Conservation (phyloP, 2,329 filamentous ascomycete genomes). For the Cytospora leucostoma region DNA sequence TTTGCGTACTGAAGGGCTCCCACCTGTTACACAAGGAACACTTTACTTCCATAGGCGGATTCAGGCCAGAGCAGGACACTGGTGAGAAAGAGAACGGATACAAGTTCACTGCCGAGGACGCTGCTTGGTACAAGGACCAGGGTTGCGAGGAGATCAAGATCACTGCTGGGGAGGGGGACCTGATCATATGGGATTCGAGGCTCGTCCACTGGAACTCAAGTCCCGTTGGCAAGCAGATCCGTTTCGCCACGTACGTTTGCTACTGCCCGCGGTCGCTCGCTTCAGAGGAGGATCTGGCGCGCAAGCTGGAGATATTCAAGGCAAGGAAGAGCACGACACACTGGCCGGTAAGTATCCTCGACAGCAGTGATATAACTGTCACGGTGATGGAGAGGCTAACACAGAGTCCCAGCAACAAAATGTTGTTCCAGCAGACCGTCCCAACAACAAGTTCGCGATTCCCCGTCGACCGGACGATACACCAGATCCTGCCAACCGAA, state of each 20-base stretch:
- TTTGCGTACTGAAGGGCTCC: conserved; percentile 19
- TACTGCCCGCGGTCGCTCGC: conserved; percentile 20
- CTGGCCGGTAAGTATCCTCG: conserved; percentile 15
- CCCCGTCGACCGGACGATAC: conserved; percentile 18
- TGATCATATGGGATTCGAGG: conserved; percentile 23
- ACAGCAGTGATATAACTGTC: neutral
- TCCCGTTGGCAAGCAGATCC: conserved; percentile 4
- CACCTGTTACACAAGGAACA: conserved; percentile 18
- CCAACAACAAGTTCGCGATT: neutral
- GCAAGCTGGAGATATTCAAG: conserved; percentile 17
- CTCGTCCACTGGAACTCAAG: conserved; percentile 23
- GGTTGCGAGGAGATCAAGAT: conserved; percentile 24
- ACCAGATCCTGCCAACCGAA: conserved; percentile 13
- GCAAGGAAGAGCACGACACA: conserved; percentile 19
- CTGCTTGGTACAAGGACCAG: conserved; percentile 10
- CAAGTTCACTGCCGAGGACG: conserved; percentile 13
- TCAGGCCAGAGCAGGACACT: conserved; percentile 11
- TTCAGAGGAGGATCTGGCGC: conserved; percentile 7
- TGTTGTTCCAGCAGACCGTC: conserved; percentile 17
- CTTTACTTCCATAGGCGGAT: conserved; percentile 12
- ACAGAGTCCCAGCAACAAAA: conserved; percentile 16
- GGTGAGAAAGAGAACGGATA: conserved; percentile 20
- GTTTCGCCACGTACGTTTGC: conserved; percentile 20
- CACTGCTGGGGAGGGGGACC: conserved; percentile 20
- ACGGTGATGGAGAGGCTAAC: neutral